Evolutionary conservation across 2,329 filamentous ascomycete genomes (phyloP), one percentile per base, ranked within the genome.

Genomic region (Metarhizium sp.): DNA sequence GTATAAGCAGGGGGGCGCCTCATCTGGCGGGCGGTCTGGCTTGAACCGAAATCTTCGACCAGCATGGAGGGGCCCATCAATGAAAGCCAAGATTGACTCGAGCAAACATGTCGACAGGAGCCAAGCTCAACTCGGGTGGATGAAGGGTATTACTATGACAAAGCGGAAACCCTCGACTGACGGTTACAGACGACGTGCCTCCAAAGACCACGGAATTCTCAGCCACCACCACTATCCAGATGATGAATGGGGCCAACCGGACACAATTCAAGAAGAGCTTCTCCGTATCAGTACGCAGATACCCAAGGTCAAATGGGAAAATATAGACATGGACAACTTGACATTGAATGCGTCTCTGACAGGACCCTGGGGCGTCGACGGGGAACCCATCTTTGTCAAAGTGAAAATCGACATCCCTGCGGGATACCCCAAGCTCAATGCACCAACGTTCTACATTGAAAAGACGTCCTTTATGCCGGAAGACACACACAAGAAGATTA

Each of bases 91-190:
- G 55, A 72, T 73, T 25, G 64, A 69, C 2, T 66, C 69, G 5
- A 68, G 68, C 16, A 77, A 72, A 52, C 64, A 72, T 18, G 55
- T 68, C 30, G 76, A 81, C 56, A 72, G 74, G 42, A 78, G 73
- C 55, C 74, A 78, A 50, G 76, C 79, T 25, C 82, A 86, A 59
- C 82, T 87, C 54, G 81, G 80, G 14, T 87, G 84, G 84, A 86
- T 87, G 80, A 85, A 82, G 63, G 83, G 84, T 5, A 83, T 87
- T 57, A 84, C 78, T 36, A 82, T 85, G 73, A 82, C 76, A 51
- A 82, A 79, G 66, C 73, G 76, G 54, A 81, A 78, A 60, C 65
- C 72, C 1, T 72, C 72, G 2, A 63, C 70, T 13, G 73, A 74
- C 45, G 62, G 60, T 10, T 59, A 63, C 10, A 69, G 67, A 66